A percentile compares a stretch with the other conserved stretches of the same genome.
Conservation (phyloP, 495 filamentous ascomycete species). For the Monascus purpureus region DNA sequence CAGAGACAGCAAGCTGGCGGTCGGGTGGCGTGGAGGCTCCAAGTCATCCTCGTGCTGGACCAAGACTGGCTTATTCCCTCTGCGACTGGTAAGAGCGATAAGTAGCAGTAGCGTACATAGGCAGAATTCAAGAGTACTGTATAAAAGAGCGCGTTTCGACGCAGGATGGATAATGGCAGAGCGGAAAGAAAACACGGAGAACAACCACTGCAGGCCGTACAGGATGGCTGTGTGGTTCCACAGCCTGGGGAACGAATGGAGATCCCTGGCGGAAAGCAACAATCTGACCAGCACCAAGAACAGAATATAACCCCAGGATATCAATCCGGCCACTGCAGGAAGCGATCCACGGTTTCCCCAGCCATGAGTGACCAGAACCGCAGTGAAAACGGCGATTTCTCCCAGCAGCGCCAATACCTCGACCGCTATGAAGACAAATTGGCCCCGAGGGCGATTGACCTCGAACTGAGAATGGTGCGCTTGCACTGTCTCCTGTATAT, state of each 20-base stretch:
- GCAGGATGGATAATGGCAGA: slow-evolving; percentile 70
- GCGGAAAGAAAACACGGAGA: slow-evolving; percentile 62
- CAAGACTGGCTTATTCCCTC: slow-evolving; percentile 80
- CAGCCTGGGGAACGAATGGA: slow-evolving; percentile 48
- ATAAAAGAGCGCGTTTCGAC: slow-evolving; percentile 35
- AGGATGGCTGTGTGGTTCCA: slow-evolving; percentile 89
- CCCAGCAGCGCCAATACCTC: slow-evolving; percentile 65
- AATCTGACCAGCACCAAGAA: slow-evolving; percentile 61
- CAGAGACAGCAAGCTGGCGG: slow-evolving; percentile 77
- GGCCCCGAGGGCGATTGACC: slow-evolving; percentile 61
- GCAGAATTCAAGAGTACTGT: slow-evolving; percentile 57
- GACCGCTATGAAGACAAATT: slow-evolving; percentile 50
- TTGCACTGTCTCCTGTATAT: slow-evolving; percentile 46
- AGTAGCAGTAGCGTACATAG: slow-evolving; percentile 58
- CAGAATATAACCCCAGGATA: slow-evolving; percentile 71
- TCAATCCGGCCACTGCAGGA: slow-evolving; percentile 49
- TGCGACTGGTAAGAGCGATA: slow-evolving; percentile 68
- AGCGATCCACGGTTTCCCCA: slow-evolving; percentile 42
- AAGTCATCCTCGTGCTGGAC: slow-evolving; percentile 78
- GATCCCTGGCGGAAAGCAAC: slow-evolving; percentile 51
- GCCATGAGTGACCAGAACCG: slow-evolving; percentile 39
- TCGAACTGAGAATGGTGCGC: slow-evolving; percentile 50
- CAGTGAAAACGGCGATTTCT: slow-evolving; percentile 50
- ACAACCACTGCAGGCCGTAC: slow-evolving; percentile 76
- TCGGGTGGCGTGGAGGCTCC: slow-evolving; percentile 69